Percentiles rank a stretch among this genome's conserved stretches.
These are phyloP conservation scores for Endoconidiophora polonica DNA, from an alignment of 2,329 filamentous ascomycete species.

Conservation along the genomic window DNA sequence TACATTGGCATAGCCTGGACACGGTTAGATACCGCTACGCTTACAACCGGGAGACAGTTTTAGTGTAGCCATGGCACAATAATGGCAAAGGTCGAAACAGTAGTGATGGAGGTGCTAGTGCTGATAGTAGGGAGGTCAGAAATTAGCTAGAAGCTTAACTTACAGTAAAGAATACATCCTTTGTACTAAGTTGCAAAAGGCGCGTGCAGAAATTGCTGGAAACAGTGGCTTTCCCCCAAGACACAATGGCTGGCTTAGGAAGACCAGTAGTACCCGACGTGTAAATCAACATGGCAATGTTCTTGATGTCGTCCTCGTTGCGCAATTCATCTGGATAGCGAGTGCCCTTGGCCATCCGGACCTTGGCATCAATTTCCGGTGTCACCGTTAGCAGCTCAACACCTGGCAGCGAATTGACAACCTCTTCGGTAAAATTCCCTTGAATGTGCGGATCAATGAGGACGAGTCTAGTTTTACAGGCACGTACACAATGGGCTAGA, in stretches of 20 bases:
- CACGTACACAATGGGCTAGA: constrained; percentile 56
- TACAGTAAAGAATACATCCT: constrained; percentile 63
- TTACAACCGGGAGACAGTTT: no score
- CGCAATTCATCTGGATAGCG: constrained; percentile 43
- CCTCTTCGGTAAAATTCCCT: constrained; percentile 37
- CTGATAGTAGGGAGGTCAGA: no score
- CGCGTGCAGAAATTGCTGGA: constrained; percentile 34
- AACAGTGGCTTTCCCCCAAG: constrained; percentile 48
- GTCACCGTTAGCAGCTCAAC: constrained; percentile 48
- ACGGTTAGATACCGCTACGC: no score
- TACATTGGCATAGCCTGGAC: constrained; percentile 71
- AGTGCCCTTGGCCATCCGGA: constrained; percentile 31
- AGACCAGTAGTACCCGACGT: constrained; percentile 75
- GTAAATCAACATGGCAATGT: constrained; percentile 62
- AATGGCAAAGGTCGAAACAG: no score
- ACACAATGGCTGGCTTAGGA: constrained; percentile 62
- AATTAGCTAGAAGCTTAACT: constrained; percentile 15
- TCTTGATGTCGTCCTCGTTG: constrained; percentile 30
- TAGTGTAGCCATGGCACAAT: no score
- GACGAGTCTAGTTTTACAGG: constrained; percentile 48
- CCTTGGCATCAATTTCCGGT: constrained; percentile 36
- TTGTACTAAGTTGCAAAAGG: constrained; percentile 40
- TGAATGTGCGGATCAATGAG: constrained; percentile 42
- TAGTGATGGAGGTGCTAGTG: no score
- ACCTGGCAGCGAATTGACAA: constrained; percentile 31